Conservation (phyloP, 495 filamentous ascomycete species). For the Trichoderma erinaceum region DNA sequence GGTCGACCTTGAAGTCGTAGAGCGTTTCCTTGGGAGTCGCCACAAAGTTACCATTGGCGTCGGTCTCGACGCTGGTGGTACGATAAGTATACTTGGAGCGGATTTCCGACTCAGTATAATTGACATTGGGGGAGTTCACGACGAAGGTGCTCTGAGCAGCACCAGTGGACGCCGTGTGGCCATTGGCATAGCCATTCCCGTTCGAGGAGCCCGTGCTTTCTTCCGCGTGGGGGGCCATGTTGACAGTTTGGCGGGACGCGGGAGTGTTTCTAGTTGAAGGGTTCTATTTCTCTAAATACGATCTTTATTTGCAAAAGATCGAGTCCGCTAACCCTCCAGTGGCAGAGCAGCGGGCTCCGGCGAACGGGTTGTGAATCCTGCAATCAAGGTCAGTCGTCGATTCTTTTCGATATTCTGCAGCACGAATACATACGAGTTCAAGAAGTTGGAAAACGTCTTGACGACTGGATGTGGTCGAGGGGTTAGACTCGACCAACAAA, state of each 20-base stretch:
- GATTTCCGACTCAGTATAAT: slow-evolving; percentile 83
- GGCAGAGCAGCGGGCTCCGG: slow-evolving; percentile 91
- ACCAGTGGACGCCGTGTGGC: slow-evolving; percentile 50
- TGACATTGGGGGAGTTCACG: slow-evolving; percentile 88
- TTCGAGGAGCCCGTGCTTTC: slow-evolving; percentile 63
- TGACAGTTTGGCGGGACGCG: slow-evolving; percentile 23
- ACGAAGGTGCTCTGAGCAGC: slow-evolving; percentile 50
- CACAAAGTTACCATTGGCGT: slow-evolving; percentile 70
- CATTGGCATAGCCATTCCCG: slow-evolving; percentile 55
- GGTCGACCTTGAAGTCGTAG: slow-evolving; percentile 97
- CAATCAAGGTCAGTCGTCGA: slow-evolving; percentile 16
- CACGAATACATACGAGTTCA: slow-evolving; percentile 65
- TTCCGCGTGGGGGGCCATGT: slow-evolving; percentile 94
- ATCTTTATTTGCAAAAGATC: slow-evolving; percentile 51
- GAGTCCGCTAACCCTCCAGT: slow-evolving; percentile 83
- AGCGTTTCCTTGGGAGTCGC: slow-evolving; percentile 81
- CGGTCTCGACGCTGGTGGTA: slow-evolving; percentile 69
- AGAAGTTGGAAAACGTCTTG: slow-evolving; percentile 88
- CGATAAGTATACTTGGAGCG: slow-evolving; percentile 94
- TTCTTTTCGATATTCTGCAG: not conserved
- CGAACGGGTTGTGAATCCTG: slow-evolving; percentile 94
- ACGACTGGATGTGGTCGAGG: slow-evolving; percentile 53
- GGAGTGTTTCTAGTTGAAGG: slow-evolving; percentile 18
- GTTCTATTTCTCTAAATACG: slow-evolving; percentile 27
- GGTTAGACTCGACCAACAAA: slow-evolving; percentile 43